Evolutionary conservation across 805 yeast species (phyloP).

Genomic region (Wickerhamomyces alni): DNA sequence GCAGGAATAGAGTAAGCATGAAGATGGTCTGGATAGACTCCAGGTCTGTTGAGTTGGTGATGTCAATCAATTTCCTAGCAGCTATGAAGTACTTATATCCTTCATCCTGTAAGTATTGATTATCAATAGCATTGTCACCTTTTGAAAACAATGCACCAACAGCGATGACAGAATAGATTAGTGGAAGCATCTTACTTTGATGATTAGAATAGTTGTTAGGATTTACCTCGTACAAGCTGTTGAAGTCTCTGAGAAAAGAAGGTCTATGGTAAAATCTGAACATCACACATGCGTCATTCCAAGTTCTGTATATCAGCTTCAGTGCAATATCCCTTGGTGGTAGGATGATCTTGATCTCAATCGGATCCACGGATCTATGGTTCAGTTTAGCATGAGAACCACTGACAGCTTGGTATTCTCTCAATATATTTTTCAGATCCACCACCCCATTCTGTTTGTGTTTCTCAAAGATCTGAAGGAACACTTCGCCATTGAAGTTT

Average conservation of each 20-base stretch:
- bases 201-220: constrained; percentile 70
- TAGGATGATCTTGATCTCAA: constrained; percentile 48
- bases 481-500: constrained; percentile 13
- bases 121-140: constrained; percentile 24
- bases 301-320: constrained; percentile 66
- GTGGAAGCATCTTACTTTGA: constrained; percentile 75
- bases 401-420: constrained; percentile 8
- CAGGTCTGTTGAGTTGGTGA: constrained; percentile 75
- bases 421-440: constrained; percentile 12
- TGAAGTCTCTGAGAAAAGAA: constrained; percentile 67
- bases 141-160: constrained; percentile 74
- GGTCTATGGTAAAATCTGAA: constrained; percentile 87
- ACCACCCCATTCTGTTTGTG: constrained; percentile 14
- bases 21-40: constrained; percentile 81
- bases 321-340: constrained; percentile 77
- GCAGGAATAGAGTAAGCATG: constrained; percentile 79
- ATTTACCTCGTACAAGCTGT: constrained; percentile 70
- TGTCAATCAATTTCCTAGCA: constrained; percentile 73
- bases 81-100: constrained; percentile 78
- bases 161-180: constrained; percentile 79
- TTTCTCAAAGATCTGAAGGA: constrained; percentile 11
- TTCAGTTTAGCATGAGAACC: constrained; percentile 13
- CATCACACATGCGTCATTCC: constrained; percentile 82
- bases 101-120: constrained; percentile 42
- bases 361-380: constrained; percentile 28